phyloP scores from a whole-genome alignment of 2,329 filamentous ascomycete genomes.

The Paramyrothecium roridum region DNA sequence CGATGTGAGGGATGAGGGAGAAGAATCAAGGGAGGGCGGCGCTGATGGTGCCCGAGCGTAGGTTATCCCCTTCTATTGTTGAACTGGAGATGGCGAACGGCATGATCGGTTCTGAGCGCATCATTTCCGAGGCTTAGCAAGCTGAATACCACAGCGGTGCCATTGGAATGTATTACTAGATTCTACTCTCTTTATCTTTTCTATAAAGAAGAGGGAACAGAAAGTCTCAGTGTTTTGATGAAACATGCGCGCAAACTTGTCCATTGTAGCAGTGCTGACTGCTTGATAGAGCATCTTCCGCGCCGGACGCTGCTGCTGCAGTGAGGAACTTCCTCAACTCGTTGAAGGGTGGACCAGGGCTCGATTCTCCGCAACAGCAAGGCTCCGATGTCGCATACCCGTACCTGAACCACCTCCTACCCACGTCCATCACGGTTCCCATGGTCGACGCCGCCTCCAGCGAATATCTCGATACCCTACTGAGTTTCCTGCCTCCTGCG shows the following conservation, averaged over 20 bases:
- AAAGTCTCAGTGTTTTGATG: conserved; percentile 5
- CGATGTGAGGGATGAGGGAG: conserved; percentile 86
- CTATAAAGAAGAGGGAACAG: conserved; percentile 20
- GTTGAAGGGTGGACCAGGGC: conserved; percentile 55
- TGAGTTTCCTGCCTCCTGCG: conserved; percentile 74
- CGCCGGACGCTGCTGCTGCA: conserved; percentile 68
- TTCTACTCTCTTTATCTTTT: conserved; percentile 13
- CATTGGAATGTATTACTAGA: conserved; percentile 26
- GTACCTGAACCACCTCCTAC: conserved; percentile 80
- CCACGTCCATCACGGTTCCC: conserved; percentile 72
- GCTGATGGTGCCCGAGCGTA: conserved; percentile 99
- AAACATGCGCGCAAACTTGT: not conserved
- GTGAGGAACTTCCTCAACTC: conserved; percentile 90
- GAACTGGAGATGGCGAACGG: conserved; percentile 17
- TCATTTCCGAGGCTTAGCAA: not conserved
- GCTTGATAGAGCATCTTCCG: conserved; percentile 54
- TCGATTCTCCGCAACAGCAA: conserved; percentile 30
- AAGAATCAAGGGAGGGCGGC: conserved; percentile 84
- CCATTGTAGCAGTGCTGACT: conserved; percentile 34
- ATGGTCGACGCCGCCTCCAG: conserved; percentile 66
- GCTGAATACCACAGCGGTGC: not conserved
- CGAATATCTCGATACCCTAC: conserved; percentile 67
- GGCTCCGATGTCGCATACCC: conserved; percentile 65
- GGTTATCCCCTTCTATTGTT: conserved; percentile 53
- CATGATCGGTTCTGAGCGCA: conserved; percentile 12